Conservation (phyloP, 345 rosid species). For the Eucalyptus guilfoylei region DNA sequence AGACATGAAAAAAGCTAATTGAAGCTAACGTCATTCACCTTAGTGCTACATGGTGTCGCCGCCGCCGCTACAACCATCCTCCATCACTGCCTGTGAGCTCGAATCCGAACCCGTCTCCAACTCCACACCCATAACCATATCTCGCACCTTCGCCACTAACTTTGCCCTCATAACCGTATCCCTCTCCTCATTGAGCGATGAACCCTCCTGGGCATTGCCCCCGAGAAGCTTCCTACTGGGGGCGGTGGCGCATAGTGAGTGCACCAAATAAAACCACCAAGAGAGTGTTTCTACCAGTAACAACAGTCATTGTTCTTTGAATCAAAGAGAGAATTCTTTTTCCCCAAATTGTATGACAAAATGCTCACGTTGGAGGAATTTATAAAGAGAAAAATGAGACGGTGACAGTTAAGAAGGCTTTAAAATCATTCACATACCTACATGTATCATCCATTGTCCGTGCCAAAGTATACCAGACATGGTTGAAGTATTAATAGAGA, state of each 20-base stretch:
- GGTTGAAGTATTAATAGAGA: not conserved
- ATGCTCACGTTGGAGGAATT: not conserved
- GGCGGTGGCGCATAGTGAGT: constrained; percentile 9
- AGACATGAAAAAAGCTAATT: not conserved
- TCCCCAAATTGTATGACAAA: not conserved
- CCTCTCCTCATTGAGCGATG: not conserved
- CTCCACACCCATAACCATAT: not conserved
- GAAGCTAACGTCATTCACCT: constrained; percentile 19
- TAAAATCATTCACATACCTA: not conserved
- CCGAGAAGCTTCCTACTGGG: constrained; percentile 21
- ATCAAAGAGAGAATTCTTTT: not conserved
- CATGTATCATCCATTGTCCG: not conserved
- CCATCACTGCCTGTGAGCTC: not conserved
- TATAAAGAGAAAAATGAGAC: not conserved
- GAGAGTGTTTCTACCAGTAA: not conserved
- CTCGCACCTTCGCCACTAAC: not conserved
- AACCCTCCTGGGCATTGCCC: not conserved
- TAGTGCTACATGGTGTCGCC: constrained; percentile 23
- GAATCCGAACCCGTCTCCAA: not conserved
- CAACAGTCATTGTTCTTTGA: not conserved
- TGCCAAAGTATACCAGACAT: not conserved
- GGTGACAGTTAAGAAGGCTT: not conserved
- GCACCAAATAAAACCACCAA: not conserved
- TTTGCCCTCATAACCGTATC: not conserved
- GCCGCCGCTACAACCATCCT: not conserved